Evolutionary conservation across 2,329 filamentous ascomycete species (phyloP).

Genomic region (Aspergillus sp.): DNA sequence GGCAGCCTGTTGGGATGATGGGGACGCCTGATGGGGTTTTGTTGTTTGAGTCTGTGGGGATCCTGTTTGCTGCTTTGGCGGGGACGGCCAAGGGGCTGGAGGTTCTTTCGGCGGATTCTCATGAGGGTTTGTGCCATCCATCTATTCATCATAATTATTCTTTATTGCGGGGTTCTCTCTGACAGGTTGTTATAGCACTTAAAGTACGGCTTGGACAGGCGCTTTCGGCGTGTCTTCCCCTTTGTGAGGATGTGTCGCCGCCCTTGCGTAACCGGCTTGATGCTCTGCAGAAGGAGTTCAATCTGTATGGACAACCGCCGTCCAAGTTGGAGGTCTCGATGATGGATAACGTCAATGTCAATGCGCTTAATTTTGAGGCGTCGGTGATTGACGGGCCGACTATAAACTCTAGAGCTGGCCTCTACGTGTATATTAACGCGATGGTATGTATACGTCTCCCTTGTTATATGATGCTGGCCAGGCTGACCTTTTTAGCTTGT

Average conservation of each 20-base stretch:
- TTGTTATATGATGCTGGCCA: background rate
- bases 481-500: constrained; percentile 62
- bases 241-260: constrained; percentile 41
- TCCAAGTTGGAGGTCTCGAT: constrained; percentile 46
- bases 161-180: background rate
- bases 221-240: constrained; percentile 39
- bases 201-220: constrained; percentile 40
- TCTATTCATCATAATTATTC: background rate
- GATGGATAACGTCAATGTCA: constrained; percentile 44
- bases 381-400: constrained; percentile 65
- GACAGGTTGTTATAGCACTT: constrained; percentile 23
- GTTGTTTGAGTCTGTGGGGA: constrained; percentile 43
- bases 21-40: constrained; percentile 39
- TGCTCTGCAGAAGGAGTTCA: constrained; percentile 42
- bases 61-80: constrained; percentile 40
- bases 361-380: constrained; percentile 53
- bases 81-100: constrained; percentile 37
- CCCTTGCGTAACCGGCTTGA: constrained; percentile 41
- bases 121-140: constrained; percentile 30
- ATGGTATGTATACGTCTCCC: constrained; percentile 54
- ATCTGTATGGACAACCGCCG: constrained; percentile 41
- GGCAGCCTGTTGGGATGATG: constrained; percentile 31
- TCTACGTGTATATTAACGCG: constrained; percentile 84
- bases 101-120: constrained; percentile 32
- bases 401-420: constrained; percentile 73